phyloP scores from a whole-genome alignment of 208 protist species.

The Paratrypanosoma confusum region DNA sequence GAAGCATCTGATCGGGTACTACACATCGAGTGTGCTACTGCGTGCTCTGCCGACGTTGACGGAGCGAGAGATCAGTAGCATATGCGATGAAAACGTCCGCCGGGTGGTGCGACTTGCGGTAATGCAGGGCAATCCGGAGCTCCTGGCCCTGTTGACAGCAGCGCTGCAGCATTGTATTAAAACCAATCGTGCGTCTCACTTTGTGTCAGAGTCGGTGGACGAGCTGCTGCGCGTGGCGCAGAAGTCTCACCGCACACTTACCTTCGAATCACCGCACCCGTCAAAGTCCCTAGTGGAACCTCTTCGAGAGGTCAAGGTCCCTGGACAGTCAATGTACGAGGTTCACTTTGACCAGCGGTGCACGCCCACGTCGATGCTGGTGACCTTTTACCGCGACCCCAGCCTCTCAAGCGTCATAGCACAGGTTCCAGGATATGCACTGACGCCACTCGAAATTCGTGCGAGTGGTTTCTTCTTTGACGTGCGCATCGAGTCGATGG shows the following conservation, averaged over 20 bases:
- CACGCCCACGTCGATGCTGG: conserved; percentile 31
- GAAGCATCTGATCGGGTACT: too few species aligned
- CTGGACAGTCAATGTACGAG: conserved; percentile 32
- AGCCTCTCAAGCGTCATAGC: conserved; percentile 29
- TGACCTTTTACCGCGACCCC: conserved; percentile 54
- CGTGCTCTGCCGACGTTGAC: too few species aligned
- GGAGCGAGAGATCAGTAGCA: too few species aligned
- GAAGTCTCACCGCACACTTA: conserved; percentile 23
- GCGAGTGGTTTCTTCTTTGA: conserved; percentile 57
- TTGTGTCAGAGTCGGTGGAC: conserved; percentile 10
- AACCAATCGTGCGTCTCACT: conserved; percentile 6
- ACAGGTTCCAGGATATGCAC: conserved; percentile 36
- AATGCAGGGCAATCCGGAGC: conserved; percentile 12
- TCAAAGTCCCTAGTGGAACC: conserved; percentile 30
- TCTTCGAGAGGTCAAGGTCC: conserved; percentile 47
- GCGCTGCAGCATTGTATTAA: not conserved
- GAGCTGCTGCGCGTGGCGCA: conserved; percentile 44
- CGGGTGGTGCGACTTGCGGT: conserved; percentile 12
- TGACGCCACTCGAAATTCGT: conserved; percentile 31
- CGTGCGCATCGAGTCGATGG: conserved; percentile 37
- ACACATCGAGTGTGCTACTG: too few species aligned
- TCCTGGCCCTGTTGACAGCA: not conserved
- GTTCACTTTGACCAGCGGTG: conserved; percentile 63
- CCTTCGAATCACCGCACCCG: conserved; percentile 72
- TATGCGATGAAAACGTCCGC: conserved; percentile 4